Conservation (phyloP, 2,329 filamentous ascomycete genomes). For the Fusarium algeriense region DNA sequence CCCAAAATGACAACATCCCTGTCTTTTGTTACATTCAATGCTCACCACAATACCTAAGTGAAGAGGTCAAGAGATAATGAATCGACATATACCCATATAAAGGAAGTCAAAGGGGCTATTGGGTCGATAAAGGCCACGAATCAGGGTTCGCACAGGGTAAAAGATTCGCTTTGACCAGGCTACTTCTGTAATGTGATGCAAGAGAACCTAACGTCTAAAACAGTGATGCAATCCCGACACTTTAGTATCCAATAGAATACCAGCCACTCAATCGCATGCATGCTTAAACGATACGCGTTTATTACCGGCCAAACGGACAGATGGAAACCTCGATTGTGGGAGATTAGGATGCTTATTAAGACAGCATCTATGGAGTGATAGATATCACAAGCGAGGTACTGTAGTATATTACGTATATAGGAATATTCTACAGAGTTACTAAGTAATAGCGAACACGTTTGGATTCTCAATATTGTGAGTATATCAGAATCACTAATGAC, state of each 20-base stretch:
- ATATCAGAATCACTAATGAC: neutral
- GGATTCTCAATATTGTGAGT: neutral
- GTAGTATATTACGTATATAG: neutral
- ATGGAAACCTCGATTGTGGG: neutral
- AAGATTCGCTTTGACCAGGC: conserved; percentile 4
- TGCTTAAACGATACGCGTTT: conserved; percentile 11
- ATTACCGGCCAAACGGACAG: conserved; percentile 20
- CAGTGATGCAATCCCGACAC: conserved; percentile 36
- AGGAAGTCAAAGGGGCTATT: neutral
- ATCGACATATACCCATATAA: neutral
- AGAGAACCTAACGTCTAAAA: neutral
- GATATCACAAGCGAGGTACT: neutral
- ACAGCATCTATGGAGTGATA: neutral
- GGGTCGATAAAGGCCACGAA: neutral
- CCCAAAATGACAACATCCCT: neutral
- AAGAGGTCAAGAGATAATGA: neutral
- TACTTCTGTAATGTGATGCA: conserved; percentile 6
- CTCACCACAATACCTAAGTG: neutral
- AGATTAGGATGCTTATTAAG: neutral
- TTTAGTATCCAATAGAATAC: conserved; percentile 32
- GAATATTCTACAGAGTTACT: neutral
- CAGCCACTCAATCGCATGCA: conserved; percentile 14
- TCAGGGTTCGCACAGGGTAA: neutral
- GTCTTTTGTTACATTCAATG: neutral
- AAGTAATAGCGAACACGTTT: neutral